Evolutionary conservation across 139 green algal species (phyloP).

Genomic region (Gonium pectorale): DNA sequence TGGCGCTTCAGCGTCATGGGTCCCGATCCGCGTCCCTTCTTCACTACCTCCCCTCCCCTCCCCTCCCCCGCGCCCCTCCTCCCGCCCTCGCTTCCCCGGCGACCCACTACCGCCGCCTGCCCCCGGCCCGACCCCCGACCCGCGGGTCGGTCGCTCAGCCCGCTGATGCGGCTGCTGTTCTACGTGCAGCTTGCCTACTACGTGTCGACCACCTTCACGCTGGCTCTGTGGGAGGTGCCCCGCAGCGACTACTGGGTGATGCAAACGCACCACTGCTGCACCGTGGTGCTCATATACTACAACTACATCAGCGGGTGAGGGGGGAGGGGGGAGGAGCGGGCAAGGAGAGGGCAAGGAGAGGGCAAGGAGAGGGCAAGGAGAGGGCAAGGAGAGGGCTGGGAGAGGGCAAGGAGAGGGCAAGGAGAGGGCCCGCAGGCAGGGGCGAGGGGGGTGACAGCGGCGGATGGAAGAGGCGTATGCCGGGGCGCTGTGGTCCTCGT

Average conservation of each 20-base stretch:
- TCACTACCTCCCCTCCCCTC: too few relatives aligned
- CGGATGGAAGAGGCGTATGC: too few relatives aligned
- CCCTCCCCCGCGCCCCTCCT: too few relatives aligned
- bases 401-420: too few relatives aligned
- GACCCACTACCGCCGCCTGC: background rate
- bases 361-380: too few relatives aligned
- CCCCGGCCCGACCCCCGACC: background rate
- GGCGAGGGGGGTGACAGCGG: too few relatives aligned
- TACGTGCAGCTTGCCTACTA: constrained; percentile 70
- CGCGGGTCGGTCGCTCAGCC: background rate
- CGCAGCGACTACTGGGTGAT: constrained; percentile 79
- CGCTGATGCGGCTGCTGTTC: constrained; percentile 60
- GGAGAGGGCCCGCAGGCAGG: too few relatives aligned
- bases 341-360: background rate
- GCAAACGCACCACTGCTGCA: constrained; percentile 77
- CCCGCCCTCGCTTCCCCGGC: too few relatives aligned
- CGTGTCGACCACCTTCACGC: constrained; percentile 65
- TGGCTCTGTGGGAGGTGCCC: constrained; percentile 75
- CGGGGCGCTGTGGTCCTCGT: too few relatives aligned
- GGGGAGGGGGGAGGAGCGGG: background rate
- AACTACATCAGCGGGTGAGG: constrained; percentile 71
- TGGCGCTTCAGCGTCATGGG: too few relatives aligned
- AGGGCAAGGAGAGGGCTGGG: too few relatives aligned
- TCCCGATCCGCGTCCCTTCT: too few relatives aligned
- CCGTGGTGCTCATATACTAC: constrained; percentile 64